A percentile compares a stretch with the other conserved stretches of the same genome.
Conservation (phyloP, 768 basidiomycete species). For the Suillus subluteus region DNA sequence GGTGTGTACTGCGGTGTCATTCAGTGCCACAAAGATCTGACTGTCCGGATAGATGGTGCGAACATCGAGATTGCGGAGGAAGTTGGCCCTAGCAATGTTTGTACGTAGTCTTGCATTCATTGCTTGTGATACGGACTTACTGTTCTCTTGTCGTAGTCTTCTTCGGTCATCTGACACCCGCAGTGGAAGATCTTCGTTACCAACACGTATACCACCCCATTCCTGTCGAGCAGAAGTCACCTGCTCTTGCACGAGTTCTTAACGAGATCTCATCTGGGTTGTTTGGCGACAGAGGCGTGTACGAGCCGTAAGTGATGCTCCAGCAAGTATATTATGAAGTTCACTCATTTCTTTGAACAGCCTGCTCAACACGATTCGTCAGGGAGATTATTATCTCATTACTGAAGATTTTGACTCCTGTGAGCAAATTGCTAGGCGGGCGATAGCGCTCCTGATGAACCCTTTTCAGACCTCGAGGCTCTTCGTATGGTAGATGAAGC, state of each 20-base stretch:
- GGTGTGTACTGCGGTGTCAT: conserved; percentile 37
- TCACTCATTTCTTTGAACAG: conserved; percentile 35
- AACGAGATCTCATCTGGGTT: conserved; percentile 73
- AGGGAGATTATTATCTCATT: conserved; percentile 78
- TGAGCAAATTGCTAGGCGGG: conserved; percentile 38
- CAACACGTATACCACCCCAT: conserved; percentile 84
- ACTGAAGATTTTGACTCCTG: conserved; percentile 96
- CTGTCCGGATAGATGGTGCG: conserved; percentile 69
- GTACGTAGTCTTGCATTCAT: conserved; percentile 49
- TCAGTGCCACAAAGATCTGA: not conserved
- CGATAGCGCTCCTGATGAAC: not conserved
- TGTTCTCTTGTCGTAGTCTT: conserved; percentile 58
- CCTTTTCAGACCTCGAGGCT: conserved; percentile 70
- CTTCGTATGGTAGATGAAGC: conserved; percentile 87
- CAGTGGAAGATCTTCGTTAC: conserved; percentile 84
- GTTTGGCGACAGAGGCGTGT: conserved; percentile 82
- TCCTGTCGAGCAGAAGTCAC: conserved; percentile 82
- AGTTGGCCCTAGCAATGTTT: conserved; percentile 90
- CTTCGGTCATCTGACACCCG: conserved; percentile 87
- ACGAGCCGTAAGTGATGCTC: conserved; percentile 73
- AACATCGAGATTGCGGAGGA: conserved; percentile 98
- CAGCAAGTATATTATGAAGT: conserved; percentile 23
- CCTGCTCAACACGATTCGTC: conserved; percentile 73
- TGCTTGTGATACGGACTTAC: not conserved
- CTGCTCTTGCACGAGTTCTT: conserved; percentile 78